These are phyloP conservation scores for Coprinopsis marcescibilis DNA, from an alignment of 768 basidiomycete genomes.

Conservation along the genomic window DNA sequence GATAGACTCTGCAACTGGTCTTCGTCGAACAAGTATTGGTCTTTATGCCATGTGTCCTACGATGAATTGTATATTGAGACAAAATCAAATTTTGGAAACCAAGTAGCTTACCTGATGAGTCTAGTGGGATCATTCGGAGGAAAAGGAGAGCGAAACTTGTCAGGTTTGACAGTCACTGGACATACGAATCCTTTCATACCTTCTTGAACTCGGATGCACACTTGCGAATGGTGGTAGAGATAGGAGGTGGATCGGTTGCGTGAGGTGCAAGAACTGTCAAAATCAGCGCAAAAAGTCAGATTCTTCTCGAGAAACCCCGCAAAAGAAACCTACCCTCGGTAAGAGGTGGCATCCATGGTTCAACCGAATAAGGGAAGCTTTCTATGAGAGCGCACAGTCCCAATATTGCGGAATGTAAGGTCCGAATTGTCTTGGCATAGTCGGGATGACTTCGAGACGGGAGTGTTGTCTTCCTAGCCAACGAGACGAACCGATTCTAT, in stretches of 20 bases:
- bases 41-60: conserved; percentile 89
- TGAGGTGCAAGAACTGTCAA: conserved; percentile 64
- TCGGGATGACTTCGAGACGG: conserved; percentile 63
- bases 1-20: conserved; percentile 85
- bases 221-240: conserved; percentile 84
- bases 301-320: not conserved
- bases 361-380: conserved; percentile 92
- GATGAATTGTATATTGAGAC: conserved; percentile 14
- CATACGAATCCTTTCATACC: conserved; percentile 31
- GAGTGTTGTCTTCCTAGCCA: conserved; percentile 55
- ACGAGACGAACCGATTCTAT: conserved; percentile 75
- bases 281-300: conserved; percentile 9
- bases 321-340: conserved; percentile 52
- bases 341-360: conserved; percentile 81
- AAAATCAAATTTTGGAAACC: not conserved
- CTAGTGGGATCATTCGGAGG: conserved; percentile 24
- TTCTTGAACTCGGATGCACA: conserved; percentile 85
- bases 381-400: conserved; percentile 88
- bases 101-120: conserved; percentile 56
- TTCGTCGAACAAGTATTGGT: conserved; percentile 81
- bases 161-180: conserved; percentile 8
- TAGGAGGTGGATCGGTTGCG: conserved; percentile 82
- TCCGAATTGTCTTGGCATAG: conserved; percentile 68
- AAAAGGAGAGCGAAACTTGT: conserved; percentile 11
- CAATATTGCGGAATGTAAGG: conserved; percentile 83